phyloP scores from a whole-genome alignment of 208 protist species.

The Leishmania aethiopica region DNA sequence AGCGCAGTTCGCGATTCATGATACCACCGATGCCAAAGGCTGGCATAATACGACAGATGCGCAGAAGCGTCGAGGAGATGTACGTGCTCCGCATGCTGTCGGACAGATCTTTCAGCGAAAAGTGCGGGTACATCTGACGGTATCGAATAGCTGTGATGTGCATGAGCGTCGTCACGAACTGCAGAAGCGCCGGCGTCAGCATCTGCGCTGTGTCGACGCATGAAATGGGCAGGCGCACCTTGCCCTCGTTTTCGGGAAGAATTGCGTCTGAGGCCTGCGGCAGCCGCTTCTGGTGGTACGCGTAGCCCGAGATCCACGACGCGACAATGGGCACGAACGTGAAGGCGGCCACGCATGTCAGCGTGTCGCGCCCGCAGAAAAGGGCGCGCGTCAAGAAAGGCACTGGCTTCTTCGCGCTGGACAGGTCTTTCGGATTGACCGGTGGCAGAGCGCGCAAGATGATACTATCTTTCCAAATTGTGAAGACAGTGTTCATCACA shows the following conservation, averaged over 20 bases:
- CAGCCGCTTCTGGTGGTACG: slow-evolving; percentile 60
- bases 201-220: slow-evolving; percentile 74
- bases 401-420: slow-evolving; percentile 58
- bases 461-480: slow-evolving; percentile 85
- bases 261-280: slow-evolving; percentile 37
- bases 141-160: slow-evolving; percentile 90
- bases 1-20: slow-evolving; percentile 81
- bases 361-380: slow-evolving; percentile 76
- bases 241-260: slow-evolving; percentile 60
- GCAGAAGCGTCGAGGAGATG: slow-evolving; percentile 69
- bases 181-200: slow-evolving; percentile 69
- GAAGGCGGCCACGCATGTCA: slow-evolving; percentile 84
- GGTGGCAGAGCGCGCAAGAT: slow-evolving; percentile 76
- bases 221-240: slow-evolving; percentile 57
- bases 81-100: slow-evolving; percentile 75
- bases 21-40: slow-evolving; percentile 88
- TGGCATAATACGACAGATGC: slow-evolving; percentile 83
- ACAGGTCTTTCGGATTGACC: slow-evolving; percentile 37
- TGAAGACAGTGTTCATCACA: slow-evolving; percentile 74
- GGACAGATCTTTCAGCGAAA: slow-evolving; percentile 54
- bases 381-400: slow-evolving; percentile 79
- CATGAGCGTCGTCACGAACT: slow-evolving; percentile 82
- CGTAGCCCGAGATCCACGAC: slow-evolving; percentile 56
- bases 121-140: slow-evolving; percentile 86
- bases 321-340: slow-evolving; percentile 81